A percentile compares a stretch with the other conserved stretches of the same genome.
Conservation (phyloP, 2,329 filamentous ascomycete genomes). For the Colletotrichum sp. region DNA sequence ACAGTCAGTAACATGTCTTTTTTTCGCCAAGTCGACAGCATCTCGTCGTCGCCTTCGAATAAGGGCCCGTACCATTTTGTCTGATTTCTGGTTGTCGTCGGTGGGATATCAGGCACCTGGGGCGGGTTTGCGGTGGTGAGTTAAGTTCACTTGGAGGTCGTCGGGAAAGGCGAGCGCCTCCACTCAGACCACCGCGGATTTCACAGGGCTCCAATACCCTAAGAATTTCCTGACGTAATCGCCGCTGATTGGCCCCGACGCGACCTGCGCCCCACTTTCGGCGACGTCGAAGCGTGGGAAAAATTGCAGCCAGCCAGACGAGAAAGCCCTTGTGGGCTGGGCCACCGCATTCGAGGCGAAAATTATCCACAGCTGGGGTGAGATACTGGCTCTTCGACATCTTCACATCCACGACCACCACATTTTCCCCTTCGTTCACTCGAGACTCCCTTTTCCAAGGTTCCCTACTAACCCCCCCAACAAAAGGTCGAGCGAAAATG, state of each 20-base stretch:
- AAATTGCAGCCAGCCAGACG: slow-evolving; percentile 5
- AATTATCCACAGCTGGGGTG: slow-evolving; percentile 16
- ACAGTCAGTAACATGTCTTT: slow-evolving; percentile 6
- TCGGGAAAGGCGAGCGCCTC: slow-evolving; percentile 7
- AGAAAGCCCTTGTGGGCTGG: background rate
- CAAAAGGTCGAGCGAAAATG: slow-evolving; percentile 64
- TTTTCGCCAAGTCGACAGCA: background rate
- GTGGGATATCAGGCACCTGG: slow-evolving; percentile 19
- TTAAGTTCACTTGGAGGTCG: slow-evolving; percentile 9
- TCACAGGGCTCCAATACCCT: slow-evolving; percentile 47
- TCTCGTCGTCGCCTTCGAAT: background rate
- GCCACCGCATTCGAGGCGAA: background rate
- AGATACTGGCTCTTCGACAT: slow-evolving; percentile 17
- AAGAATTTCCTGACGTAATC: slow-evolving; percentile 33
- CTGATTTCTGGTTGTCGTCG: slow-evolving; percentile 22
- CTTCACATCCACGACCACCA: slow-evolving; percentile 23
- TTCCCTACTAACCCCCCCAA: slow-evolving; percentile 14
- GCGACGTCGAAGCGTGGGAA: slow-evolving; percentile 27
- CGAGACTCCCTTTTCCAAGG: slow-evolving; percentile 5
- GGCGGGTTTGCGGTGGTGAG: slow-evolving; percentile 14
- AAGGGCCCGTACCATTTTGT: slow-evolving; percentile 19
- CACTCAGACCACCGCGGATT: background rate
- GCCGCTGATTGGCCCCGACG: slow-evolving; percentile 40
- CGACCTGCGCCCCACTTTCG: slow-evolving; percentile 26
- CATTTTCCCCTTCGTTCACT: slow-evolving; percentile 20